Base-by-base conservation (phyloP, 73 alveolate species). In the Paramecium caudatum region DNA sequence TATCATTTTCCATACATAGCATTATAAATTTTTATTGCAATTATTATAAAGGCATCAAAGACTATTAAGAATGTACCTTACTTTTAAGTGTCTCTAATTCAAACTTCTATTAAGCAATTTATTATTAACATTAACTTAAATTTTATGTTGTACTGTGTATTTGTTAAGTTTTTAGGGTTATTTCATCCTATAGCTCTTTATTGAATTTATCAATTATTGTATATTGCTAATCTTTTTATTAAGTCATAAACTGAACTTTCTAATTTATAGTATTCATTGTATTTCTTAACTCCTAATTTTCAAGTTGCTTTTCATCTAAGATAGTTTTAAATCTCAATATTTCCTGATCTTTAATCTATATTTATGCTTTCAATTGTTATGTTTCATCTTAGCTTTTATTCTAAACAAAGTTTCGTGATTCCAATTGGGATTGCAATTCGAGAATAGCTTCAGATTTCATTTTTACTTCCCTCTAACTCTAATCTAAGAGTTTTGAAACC, bases 171-270 rank as follows among this genome's bases (percentile, higher is more conserved):
- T 74, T 74, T 6, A 6, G 27, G 6, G 62, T 39, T 39, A 74
- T 41, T 15, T 74, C 88, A 41, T 30, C 88, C n/a, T 74, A 74
- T 74, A 74, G 43, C 43, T 74, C 88, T 12, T 74, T 74, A 74
- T 74, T 74, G 43, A 74, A 74, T 43, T 74, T 27, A 27, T 74
- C 88, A 5, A 45, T 39, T 1, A 74, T 74, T n/a, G 36, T 19
- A 41, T 41, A 74, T 45, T 74, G 43, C 32, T 74, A 19, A 74
- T 74, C 88, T 74, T 45, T 74, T 45, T 74, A 27, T 5, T 74
- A 37, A 4, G 88, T 74, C 39, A 74, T 74, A 19, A 74, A 74
- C 21, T 74, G 16, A 1, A 74, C 88, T 43, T 74, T 74, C 23
- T 74, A 10, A 45, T 74, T 74, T 39, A 74, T 74, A 0, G 88